Evolutionary conservation across 1,284 basidiomycete genomes (phyloP).

Genomic region (Cystobasidiaceae sp.): DNA sequence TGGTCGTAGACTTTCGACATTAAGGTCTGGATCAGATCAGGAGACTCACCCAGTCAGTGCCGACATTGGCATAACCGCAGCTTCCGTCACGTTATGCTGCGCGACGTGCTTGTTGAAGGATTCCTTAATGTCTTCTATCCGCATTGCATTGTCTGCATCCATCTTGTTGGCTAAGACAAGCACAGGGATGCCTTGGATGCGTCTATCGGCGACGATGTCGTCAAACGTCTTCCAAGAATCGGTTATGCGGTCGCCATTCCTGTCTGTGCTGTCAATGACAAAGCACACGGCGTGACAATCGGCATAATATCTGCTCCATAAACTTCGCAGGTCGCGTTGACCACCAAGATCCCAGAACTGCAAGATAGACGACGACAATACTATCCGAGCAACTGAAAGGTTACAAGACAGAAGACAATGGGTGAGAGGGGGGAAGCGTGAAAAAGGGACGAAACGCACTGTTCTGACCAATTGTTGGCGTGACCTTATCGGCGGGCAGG

Average conservation of each 20-base stretch:
- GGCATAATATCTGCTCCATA: conserved; percentile 89
- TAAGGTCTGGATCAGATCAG: too few relatives aligned
- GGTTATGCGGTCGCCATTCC: conserved; percentile 61
- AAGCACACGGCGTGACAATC: conserved; percentile 91
- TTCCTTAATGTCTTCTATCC: conserved; percentile 66
- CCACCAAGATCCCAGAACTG: conserved; percentile 94
- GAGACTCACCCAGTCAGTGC: conserved; percentile 76
- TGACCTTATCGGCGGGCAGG: conserved; percentile 79
- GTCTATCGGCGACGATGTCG: conserved; percentile 71
- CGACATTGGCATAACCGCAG: conserved; percentile 72
- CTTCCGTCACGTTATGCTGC: conserved; percentile 41
- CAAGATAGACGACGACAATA: conserved; percentile 79
- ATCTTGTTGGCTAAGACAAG: conserved; percentile 90
- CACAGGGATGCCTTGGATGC: conserved; percentile 78
- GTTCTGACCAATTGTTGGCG: conserved; percentile 89
- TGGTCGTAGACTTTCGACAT: neutral
- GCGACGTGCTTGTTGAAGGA: conserved; percentile 42
- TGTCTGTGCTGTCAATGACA: conserved; percentile 80
- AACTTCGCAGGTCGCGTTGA: conserved; percentile 79
- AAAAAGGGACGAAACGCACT: conserved; percentile 54
- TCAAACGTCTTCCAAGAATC: conserved; percentile 95
- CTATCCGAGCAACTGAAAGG: conserved; percentile 74
- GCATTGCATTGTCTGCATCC: conserved; percentile 65
- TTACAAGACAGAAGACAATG: too few relatives aligned
- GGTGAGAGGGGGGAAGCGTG: neutral